A percentile compares a stretch with the other conserved stretches of the same genome.
Evolutionary conservation across 2,329 filamentous ascomycete species (phyloP).

Genomic region (Endoconidiophora polonica): DNA sequence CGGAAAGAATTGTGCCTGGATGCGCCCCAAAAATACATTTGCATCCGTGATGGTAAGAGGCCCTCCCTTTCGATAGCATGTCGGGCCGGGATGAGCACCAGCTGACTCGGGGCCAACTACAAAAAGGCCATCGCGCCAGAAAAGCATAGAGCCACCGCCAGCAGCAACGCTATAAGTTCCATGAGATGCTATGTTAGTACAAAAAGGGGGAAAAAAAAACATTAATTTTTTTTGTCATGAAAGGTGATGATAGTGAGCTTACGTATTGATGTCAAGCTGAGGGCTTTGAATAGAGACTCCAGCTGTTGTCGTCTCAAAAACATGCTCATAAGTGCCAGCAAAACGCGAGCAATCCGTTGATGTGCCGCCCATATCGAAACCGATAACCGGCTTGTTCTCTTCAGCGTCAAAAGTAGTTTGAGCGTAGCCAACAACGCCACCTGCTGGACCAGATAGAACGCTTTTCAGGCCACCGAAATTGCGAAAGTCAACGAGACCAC

Average conservation of each 20-base stretch:
- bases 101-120: constrained; percentile 82
- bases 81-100: constrained; percentile 74
- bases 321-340: constrained; percentile 76
- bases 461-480: constrained; percentile 72
- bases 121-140: constrained; percentile 80
- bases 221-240: neutral
- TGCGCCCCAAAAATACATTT: constrained; percentile 66
- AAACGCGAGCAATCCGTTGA: constrained; percentile 84
- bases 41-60: constrained; percentile 89
- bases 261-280: constrained; percentile 82
- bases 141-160: constrained; percentile 68
- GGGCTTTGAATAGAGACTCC: constrained; percentile 90
- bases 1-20: constrained; percentile 83
- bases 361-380: constrained; percentile 73
- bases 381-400: constrained; percentile 73
- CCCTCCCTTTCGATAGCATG: constrained; percentile 79
- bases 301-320: constrained; percentile 85
- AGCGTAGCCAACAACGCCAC: constrained; percentile 83
- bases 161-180: constrained; percentile 47
- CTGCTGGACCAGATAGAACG: constrained; percentile 80
- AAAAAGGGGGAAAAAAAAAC: neutral
- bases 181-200: neutral
- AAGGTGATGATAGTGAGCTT: neutral
- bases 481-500: constrained; percentile 55
- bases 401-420: constrained; percentile 75